These are phyloP conservation scores for Fomitiporia mediterranea DNA, from an alignment of 1,284 basidiomycete genomes.

Conservation along the genomic window DNA sequence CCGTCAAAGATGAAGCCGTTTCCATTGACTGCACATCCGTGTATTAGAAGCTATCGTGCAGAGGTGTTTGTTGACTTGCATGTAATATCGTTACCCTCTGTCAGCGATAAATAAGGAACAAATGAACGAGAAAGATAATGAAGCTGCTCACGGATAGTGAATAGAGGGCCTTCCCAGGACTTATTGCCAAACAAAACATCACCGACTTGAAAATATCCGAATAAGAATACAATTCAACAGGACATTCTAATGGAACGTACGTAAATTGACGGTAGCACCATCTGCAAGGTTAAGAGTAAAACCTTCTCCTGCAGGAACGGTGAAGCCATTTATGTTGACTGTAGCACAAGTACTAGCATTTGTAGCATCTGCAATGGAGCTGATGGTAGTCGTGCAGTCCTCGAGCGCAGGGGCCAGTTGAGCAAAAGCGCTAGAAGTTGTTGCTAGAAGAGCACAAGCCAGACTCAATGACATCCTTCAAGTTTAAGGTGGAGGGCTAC, in stretches of 20 bases:
- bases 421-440: not conserved
- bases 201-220: conserved; percentile 25
- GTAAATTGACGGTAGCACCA: conserved; percentile 33
- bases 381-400: conserved; percentile 39
- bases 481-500: too few species aligned
- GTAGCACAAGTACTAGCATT: conserved; percentile 42
- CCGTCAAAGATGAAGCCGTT: conserved; percentile 38
- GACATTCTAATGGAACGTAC: conserved; percentile 30
- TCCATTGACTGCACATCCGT: conserved; percentile 32
- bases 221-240: not conserved
- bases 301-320: conserved; percentile 31
- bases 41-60: not conserved
- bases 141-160: conserved; percentile 25
- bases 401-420: conserved; percentile 4
- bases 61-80: conserved; percentile 23
- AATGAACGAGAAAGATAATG: not conserved
- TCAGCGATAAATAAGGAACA: too few species aligned
- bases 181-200: conserved; percentile 31
- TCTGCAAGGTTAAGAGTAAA: conserved; percentile 27
- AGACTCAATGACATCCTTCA: too few species aligned
- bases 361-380: conserved; percentile 38
- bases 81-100: conserved; percentile 27
- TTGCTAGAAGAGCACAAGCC: too few species aligned
- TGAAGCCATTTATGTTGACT: conserved; percentile 44
- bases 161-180: conserved; percentile 32